A percentile compares a stretch with the other conserved stretches of the same genome.
These are phyloP conservation scores for Marasmius tenuissimus DNA, from an alignment of 1,284 basidiomycete species.

Conservation along the genomic window DNA sequence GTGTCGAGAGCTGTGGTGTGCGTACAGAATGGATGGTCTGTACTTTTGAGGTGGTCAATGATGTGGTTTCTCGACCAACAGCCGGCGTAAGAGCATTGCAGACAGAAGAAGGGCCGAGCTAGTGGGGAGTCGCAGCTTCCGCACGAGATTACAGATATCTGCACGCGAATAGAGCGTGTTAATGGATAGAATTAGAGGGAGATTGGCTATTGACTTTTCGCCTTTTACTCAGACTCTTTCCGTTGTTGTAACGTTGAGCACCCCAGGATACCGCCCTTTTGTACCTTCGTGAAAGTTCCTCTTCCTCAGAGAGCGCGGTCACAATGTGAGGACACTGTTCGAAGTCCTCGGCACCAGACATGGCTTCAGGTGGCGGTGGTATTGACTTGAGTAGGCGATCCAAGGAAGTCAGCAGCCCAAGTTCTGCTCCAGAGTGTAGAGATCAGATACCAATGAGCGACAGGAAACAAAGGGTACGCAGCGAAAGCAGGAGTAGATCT, in stretches of 20 bases:
- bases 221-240: slow-evolving; percentile 34
- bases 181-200: slow-evolving; percentile 9
- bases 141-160: slow-evolving; percentile 59
- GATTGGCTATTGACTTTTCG: slow-evolving; percentile 33
- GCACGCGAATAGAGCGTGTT: neutral
- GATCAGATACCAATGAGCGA: too few relatives aligned
- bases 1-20: slow-evolving; percentile 15
- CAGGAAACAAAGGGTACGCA: too few relatives aligned
- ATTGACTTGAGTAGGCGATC: neutral
- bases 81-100: slow-evolving; percentile 75
- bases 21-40: slow-evolving; percentile 71
- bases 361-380: neutral
- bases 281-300: slow-evolving; percentile 33
- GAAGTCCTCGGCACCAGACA: slow-evolving; percentile 3
- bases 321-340: slow-evolving; percentile 10
- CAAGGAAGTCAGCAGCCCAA: too few relatives aligned
- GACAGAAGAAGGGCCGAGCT: slow-evolving; percentile 74
- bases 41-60: slow-evolving; percentile 52
- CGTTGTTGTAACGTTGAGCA: slow-evolving; percentile 33
- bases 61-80: slow-evolving; percentile 69
- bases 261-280: slow-evolving; percentile 43
- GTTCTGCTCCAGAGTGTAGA: too few relatives aligned
- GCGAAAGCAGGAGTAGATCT: too few relatives aligned
- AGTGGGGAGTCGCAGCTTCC: slow-evolving; percentile 59
- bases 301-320: neutral